Evolutionary conservation across 2,329 filamentous ascomycete species (phyloP), one percentile per base, ranked within the genome.

Genomic region (Tolypocladium paradoxum): DNA sequence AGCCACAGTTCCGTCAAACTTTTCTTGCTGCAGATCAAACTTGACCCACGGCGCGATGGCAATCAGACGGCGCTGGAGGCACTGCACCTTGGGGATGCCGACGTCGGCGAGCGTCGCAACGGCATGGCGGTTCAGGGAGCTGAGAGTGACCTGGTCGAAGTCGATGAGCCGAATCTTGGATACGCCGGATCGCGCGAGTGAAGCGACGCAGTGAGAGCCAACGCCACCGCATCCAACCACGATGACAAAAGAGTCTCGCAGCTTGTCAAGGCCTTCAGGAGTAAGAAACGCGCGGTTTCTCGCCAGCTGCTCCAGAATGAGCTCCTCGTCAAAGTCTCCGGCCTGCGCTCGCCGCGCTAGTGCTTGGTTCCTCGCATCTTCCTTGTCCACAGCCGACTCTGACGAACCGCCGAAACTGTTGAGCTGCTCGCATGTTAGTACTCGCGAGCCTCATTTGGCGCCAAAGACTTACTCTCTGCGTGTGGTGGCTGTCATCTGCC

Each of bases 61-160:
- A 61, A 93, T 82, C 57, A 99, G 73, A 34, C 92, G 77, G 54
- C 84, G 83, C 62, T 85, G 79, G 50, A 99, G 81, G 61, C 89
- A 93, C 53, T 87, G 81, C 1, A 99, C 93, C 71, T 99, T 99
- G 9, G 91, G 83, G 14, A 86, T 90, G 27, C 93, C 93, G 2
- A 99, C 93, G 64, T 99, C 93, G 18, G 90, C 88, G 7, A 97
- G 76, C 0, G 92, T 97, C 6, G 93, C 93, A 1, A 99, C 86
- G 9, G 93, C 90, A 70, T 99, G 93, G n/a, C 93, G 78, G 69
- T 99, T 99, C 52, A 99, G 74, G 3, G 90, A 96, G 58, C 89
- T 95, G 46, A 99, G 76, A 0, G 91, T 95, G 35, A 99, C 92
- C 76, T 99, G 93, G 68, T 99, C 93, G 67, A 99, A 99, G 69